Evolutionary conservation across 2,329 filamentous ascomycete genomes (phyloP).

Genomic region (Xylariales sp.): DNA sequence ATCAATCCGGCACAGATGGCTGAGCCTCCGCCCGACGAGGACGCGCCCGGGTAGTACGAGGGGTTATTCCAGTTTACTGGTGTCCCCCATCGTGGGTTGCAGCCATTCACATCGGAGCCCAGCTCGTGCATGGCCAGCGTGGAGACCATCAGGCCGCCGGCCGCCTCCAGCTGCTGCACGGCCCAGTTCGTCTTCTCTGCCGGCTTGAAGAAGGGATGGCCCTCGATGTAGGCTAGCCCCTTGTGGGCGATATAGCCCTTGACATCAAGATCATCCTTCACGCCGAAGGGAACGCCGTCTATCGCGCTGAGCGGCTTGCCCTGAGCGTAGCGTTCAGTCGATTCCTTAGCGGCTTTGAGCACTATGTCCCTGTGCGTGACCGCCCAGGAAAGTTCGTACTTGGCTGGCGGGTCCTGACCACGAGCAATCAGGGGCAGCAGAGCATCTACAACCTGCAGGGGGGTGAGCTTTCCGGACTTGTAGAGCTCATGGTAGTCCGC

Average conservation of each 20-base stretch:
- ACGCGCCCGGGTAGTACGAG: conserved; percentile 75
- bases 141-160: conserved; percentile 70
- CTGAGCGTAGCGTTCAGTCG: conserved; percentile 65
- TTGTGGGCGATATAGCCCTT: conserved; percentile 64
- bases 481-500: conserved; percentile 77
- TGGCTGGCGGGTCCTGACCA: conserved; percentile 46
- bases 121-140: conserved; percentile 80
- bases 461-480: conserved; percentile 64
- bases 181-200: conserved; percentile 62
- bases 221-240: conserved; percentile 59
- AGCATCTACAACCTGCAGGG: conserved; percentile 64
- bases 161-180: conserved; percentile 65
- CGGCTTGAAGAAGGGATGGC: conserved; percentile 43
- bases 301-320: conserved; percentile 64
- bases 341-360: conserved; percentile 65
- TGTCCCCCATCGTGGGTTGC: conserved; percentile 71
- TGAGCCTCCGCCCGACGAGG: conserved; percentile 73
- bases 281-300: conserved; percentile 77
- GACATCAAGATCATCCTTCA: conserved; percentile 77
- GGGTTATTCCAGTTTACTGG: conserved; percentile 75
- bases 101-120: conserved; percentile 78
- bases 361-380: conserved; percentile 59
- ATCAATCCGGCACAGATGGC: conserved; percentile 66
- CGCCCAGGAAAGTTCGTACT: conserved; percentile 71
- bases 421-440: conserved; percentile 68